phyloP scores from a whole-genome alignment of 2,329 filamentous ascomycete species.

The Talaromyces marneffei region DNA sequence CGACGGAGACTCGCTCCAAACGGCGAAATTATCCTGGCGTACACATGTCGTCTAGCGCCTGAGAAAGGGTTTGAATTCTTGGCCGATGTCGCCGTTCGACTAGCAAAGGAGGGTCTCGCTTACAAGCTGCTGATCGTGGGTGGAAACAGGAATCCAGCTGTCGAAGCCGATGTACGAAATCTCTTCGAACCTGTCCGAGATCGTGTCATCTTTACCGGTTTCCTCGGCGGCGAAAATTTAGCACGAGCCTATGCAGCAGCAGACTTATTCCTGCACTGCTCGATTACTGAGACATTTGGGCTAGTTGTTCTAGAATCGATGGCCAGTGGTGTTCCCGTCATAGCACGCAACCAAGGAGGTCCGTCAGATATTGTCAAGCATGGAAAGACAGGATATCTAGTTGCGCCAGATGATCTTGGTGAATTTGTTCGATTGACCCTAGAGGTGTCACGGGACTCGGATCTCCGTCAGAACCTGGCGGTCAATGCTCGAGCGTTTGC shows the following conservation, averaged over 20 bases:
- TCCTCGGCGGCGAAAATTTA: conserved; percentile 55
- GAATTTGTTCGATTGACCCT: conserved; percentile 52
- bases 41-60: conserved; percentile 60
- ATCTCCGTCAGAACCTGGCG: conserved; percentile 44
- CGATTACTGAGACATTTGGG: conserved; percentile 66
- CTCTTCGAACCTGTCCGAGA: conserved; percentile 52
- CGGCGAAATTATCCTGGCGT: conserved; percentile 60
- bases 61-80: conserved; percentile 68
- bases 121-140: conserved; percentile 65
- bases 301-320: conserved; percentile 66
- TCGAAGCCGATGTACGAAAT: conserved; percentile 57
- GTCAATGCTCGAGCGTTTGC: conserved; percentile 50
- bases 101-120: conserved; percentile 51
- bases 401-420: conserved; percentile 55
- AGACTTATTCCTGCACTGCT: conserved; percentile 67
- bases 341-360: conserved; percentile 64
- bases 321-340: conserved; percentile 63
- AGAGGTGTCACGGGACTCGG: conserved; percentile 44
- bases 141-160: conserved; percentile 59
- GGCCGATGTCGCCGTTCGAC: conserved; percentile 48
- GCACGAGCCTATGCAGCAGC: conserved; percentile 63
- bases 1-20: conserved; percentile 53
- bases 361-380: conserved; percentile 62
- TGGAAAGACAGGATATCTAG: conserved; percentile 55
- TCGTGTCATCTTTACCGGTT: conserved; percentile 61